Evolutionary conservation across 495 filamentous ascomycete species (phyloP).

Genomic region (Bacidia gigantensis): DNA sequence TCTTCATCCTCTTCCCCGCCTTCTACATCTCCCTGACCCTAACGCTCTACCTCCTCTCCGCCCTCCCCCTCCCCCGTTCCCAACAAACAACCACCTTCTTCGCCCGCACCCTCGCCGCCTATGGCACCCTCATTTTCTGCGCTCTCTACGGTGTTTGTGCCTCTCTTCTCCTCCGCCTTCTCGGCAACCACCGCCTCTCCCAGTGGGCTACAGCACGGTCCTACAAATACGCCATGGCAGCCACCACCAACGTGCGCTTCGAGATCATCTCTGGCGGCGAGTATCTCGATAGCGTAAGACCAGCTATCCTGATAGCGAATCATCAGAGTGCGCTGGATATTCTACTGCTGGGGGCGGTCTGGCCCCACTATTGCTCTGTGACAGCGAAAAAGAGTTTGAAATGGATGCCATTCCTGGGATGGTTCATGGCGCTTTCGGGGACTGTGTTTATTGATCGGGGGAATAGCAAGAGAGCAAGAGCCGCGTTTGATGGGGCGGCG

Average conservation of each 20-base stretch:
- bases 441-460: slow-evolving; percentile 89
- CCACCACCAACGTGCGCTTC: slow-evolving; percentile 67
- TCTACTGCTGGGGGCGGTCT: slow-evolving; percentile 71
- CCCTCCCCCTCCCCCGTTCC: slow-evolving; percentile 19
- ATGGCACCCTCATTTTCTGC: slow-evolving; percentile 43
- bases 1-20: slow-evolving; percentile 6
- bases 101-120: slow-evolving; percentile 52
- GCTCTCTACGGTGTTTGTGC: slow-evolving; percentile 67
- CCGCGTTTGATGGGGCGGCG: slow-evolving; percentile 73
- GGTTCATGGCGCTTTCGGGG: slow-evolving; percentile 87
- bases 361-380: slow-evolving; percentile 83
- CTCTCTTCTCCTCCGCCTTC: slow-evolving; percentile 54
- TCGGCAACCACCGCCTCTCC: slow-evolving; percentile 58
- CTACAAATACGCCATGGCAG: slow-evolving; percentile 71
- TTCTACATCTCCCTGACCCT: slow-evolving; percentile 13
- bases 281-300: slow-evolving; percentile 49
- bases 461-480: slow-evolving; percentile 65
- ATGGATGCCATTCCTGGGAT: slow-evolving; percentile 75
- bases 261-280: slow-evolving; percentile 53
- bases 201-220: slow-evolving; percentile 74
- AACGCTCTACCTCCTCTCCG: slow-evolving; percentile 13
- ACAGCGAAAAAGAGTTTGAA: slow-evolving; percentile 82
- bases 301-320: slow-evolving; percentile 83
- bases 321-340: slow-evolving; percentile 95
- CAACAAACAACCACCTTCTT: slow-evolving; percentile 37